Evolutionary conservation across 306 rosid genomes (phyloP).

Genomic region (Trifolium fragiferum): DNA sequence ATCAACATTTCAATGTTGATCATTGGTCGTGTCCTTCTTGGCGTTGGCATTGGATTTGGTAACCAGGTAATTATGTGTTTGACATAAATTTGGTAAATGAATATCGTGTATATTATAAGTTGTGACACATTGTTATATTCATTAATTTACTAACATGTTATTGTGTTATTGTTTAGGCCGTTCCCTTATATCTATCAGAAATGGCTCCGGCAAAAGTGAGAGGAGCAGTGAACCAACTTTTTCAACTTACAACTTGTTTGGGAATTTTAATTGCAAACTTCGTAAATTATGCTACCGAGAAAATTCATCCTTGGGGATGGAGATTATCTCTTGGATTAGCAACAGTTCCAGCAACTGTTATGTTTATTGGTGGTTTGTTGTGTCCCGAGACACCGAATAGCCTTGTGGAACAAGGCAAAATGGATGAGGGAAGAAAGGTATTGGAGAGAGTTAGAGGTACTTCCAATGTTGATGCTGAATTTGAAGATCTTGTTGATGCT

Average conservation of each 20-base stretch:
- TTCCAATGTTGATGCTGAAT: conserved; percentile 74
- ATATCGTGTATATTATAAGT: too few relatives aligned
- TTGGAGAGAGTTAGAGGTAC: conserved; percentile 83
- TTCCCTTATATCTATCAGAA: conserved; percentile 88
- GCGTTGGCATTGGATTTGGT: conserved; percentile 80
- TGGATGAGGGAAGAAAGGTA: conserved; percentile 69
- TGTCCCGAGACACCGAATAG: conserved; percentile 96
- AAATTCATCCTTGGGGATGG: conserved; percentile 90
- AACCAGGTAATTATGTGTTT: too few relatives aligned
- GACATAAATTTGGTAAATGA: too few relatives aligned
- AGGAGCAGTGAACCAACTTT: conserved; percentile 80
- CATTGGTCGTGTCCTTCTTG: conserved; percentile 70
- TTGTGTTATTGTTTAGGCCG: conserved; percentile 64
- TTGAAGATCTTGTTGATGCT: conserved; percentile 72
- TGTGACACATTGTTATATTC: too few relatives aligned
- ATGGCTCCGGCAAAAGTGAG: conserved; percentile 87
- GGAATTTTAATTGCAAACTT: conserved; percentile 73
- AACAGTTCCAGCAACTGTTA: conserved; percentile 68
- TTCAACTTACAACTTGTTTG: conserved; percentile 71
- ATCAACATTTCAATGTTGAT: conserved; percentile 66
- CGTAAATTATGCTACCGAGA: conserved; percentile 65
- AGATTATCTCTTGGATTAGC: conserved; percentile 89
- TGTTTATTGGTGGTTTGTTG: conserved; percentile 84
- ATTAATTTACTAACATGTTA: not conserved
- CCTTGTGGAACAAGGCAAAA: conserved; percentile 76